Conservation (phyloP, 2,329 filamentous ascomycete species). For the Gaeumannomyces tritici region DNA sequence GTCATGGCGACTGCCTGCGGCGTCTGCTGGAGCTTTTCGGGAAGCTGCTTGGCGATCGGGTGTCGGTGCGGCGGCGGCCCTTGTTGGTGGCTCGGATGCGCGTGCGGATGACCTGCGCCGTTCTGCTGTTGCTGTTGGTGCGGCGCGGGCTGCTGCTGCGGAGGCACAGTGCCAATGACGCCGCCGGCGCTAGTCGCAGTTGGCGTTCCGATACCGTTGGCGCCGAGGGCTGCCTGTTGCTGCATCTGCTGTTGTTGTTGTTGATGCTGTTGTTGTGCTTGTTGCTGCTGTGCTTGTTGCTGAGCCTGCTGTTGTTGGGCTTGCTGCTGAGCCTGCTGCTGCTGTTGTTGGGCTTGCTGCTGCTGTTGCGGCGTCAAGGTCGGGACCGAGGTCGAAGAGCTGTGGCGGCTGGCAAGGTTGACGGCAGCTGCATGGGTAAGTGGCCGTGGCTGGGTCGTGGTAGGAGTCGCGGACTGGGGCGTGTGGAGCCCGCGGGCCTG, state of each 20-base stretch:
- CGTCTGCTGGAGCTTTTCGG: constrained; percentile 54
- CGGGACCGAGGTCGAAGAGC: constrained; percentile 15
- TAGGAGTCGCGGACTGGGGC: constrained; percentile 31
- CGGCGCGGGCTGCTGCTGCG: constrained; percentile 6
- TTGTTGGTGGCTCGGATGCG: constrained; percentile 13
- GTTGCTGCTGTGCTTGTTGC: constrained; percentile 9
- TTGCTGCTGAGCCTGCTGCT: constrained; percentile 13
- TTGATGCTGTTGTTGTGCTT: constrained; percentile 6
- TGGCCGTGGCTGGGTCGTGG: constrained; percentile 26
- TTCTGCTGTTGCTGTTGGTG: constrained; percentile 8
- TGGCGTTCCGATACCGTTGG: constrained; percentile 15
- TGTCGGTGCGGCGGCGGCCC: constrained; percentile 50
- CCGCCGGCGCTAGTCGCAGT: constrained; percentile 7
- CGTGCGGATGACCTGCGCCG: constrained; percentile 16
- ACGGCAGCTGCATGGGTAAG: constrained; percentile 28
- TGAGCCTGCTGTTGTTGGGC: constrained; percentile 7
- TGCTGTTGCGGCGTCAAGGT: constrained; percentile 9
- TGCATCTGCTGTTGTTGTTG: constrained; percentile 19
- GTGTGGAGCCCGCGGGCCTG: constrained; percentile 36
- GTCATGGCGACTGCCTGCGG: constrained; percentile 65
- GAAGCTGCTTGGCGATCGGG: constrained; percentile 73
- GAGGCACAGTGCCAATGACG: constrained; percentile 16
- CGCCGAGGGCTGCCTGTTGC: constrained; percentile 6
- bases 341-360: constrained; percentile 16
- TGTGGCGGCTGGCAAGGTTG: constrained; percentile 9